Evolutionary conservation across 169 alveolate species (phyloP).

Genomic region (Plasmodium chabaudi): DNA sequence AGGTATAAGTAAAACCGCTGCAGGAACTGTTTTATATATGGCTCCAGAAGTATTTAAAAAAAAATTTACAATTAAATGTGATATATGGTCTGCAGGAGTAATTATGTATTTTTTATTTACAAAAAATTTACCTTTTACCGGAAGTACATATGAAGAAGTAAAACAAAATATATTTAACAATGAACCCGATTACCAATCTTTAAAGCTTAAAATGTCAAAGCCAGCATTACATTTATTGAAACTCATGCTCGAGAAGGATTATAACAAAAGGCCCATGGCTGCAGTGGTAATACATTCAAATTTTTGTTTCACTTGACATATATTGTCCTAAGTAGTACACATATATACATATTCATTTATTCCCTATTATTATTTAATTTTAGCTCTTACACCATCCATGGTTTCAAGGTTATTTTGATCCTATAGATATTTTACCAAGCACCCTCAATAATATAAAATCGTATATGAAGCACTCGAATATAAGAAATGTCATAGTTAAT

Average conservation of each 20-base stretch:
- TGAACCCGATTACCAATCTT: conserved; percentile 66
- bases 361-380: neutral
- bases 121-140: conserved; percentile 91
- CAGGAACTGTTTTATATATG: conserved; percentile 94
- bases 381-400: conserved; percentile 75
- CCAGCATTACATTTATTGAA: conserved; percentile 60
- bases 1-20: conserved; percentile 80
- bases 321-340: neutral
- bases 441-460: conserved; percentile 60
- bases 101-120: conserved; percentile 92
- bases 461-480: conserved; percentile 72
- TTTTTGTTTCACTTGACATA: neutral
- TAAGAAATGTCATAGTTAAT: conserved; percentile 64
- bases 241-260: conserved; percentile 78
- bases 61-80: conserved; percentile 93
- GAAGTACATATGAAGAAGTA: conserved; percentile 82
- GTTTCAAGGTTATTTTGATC: conserved; percentile 74
- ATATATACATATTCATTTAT: conserved; percentile 1
- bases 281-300: conserved; percentile 36
- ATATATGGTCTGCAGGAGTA: conserved; percentile 95
- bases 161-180: conserved; percentile 78
- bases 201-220: conserved; percentile 35
- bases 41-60: conserved; percentile 95
- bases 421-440: conserved; percentile 46
- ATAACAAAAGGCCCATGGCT: conserved; percentile 73